Evolutionary conservation across 257 asterid species (phyloP), one percentile per base, ranked within the genome.

Genomic region (Fraxinus quadrangulata): DNA sequence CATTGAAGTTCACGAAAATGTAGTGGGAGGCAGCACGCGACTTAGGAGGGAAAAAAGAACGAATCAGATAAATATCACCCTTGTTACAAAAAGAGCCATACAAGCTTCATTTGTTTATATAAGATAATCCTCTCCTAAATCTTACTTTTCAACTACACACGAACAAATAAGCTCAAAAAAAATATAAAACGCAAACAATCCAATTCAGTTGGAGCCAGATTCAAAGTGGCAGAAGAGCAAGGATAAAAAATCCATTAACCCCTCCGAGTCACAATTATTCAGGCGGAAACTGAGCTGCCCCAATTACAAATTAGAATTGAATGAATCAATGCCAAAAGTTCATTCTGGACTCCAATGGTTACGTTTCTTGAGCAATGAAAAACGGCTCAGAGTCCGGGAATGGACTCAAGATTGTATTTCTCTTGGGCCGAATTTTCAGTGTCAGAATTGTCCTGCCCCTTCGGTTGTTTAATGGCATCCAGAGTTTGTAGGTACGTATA

Each of bases 361-460:
- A 63, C 63, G 66, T 54, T 75, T 65, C 79, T 63, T 37, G 81
- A 84, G 88, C 89, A 85, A 78, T 74, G 54, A 47, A 70, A 74
- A 87, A 88, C 81, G 72, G 85, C 92, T 93, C 96, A 96, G 63
- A 93, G 97, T 71, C 99, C 99, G 54, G 97, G 92, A 79, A 96
- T 93, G n/a, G 97, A 92, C 83, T 96, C 99, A 19, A 96, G 98
- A 80, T 96, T 96, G 88, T 93, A 96, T 74, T 84, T 90, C 82
- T 87, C 88, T 34, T 92, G 83, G 42, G 94, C 70, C 61, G 93
- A 72, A 78, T 87, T 78, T 81, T 85, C 93, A 30, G 80, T 70
- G 76, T 89, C 94, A 39, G 75, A 86, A 82, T 77, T 88, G 59
- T 85, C 92, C 68, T 81, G 83, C 76, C 45, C 67, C 77, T 89